Evolutionary conservation across 345 rosid genomes (phyloP).

Genomic region (Euphorbia pulcherrima): DNA sequence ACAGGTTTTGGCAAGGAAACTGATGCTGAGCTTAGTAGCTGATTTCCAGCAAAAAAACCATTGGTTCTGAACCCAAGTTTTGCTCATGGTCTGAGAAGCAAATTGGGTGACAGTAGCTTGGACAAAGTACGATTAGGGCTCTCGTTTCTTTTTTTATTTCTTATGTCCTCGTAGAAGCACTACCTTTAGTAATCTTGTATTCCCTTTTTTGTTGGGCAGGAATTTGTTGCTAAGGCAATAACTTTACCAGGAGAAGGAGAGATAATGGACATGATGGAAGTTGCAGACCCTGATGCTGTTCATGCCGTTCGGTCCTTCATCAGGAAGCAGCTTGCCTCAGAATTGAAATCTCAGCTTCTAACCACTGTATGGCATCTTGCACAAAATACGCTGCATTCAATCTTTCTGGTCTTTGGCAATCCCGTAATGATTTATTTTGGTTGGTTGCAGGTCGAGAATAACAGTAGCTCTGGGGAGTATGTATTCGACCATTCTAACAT

Average conservation of each 20-base stretch:
- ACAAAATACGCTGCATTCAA: no score
- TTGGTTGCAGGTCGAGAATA: conserved; percentile 55
- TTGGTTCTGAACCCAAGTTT: conserved; percentile 69
- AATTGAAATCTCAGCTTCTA: conserved; percentile 69
- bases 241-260: conserved; percentile 94
- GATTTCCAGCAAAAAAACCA: conserved; percentile 71
- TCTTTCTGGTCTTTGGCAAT: no score
- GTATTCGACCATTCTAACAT: conserved; percentile 75
- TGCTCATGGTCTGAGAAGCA: conserved; percentile 68
- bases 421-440: background rate
- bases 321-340: conserved; percentile 83
- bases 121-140: conserved; percentile 54
- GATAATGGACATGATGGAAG: conserved; percentile 95
- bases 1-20: conserved; percentile 81
- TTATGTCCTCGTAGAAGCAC: background rate
- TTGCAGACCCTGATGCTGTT: conserved; percentile 99
- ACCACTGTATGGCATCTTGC: conserved; percentile 46
- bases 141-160: background rate
- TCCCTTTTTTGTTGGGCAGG: conserved; percentile 41
- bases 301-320: conserved; percentile 84
- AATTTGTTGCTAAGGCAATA: conserved; percentile 83
- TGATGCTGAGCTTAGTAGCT: conserved; percentile 78
- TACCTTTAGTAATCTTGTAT: no score
- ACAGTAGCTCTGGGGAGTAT: conserved; percentile 69
- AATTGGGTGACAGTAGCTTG: conserved; percentile 64